A percentile compares a stretch with the other conserved stretches of the same genome.
phyloP scores from a whole-genome alignment of 1,284 basidiomycete species.

The Rhodofomes roseus region DNA sequence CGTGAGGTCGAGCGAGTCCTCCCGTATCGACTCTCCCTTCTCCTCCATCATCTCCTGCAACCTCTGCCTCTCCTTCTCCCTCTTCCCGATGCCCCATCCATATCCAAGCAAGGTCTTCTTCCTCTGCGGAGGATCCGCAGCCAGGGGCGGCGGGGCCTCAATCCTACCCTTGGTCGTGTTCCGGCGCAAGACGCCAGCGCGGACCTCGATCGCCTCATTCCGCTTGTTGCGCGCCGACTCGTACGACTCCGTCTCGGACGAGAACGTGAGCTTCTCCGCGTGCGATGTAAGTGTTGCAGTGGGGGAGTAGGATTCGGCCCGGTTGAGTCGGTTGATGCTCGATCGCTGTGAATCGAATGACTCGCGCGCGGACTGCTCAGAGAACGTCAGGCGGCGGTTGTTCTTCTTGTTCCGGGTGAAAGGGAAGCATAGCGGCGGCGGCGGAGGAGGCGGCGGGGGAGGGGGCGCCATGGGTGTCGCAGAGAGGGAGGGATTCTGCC shows the following conservation, averaged over 20 bases:
- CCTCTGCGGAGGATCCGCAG: slow-evolving; percentile 23
- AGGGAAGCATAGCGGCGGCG: slow-evolving; percentile 26
- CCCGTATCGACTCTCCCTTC: slow-evolving; percentile 38
- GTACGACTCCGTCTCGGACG: slow-evolving; percentile 34
- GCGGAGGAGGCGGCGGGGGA: slow-evolving; percentile 25
- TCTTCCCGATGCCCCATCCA: slow-evolving; percentile 65
- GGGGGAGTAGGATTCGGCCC: slow-evolving; percentile 32
- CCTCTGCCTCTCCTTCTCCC: slow-evolving; percentile 44
- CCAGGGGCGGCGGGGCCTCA: slow-evolving; percentile 31
- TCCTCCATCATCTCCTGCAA: slow-evolving; percentile 39
- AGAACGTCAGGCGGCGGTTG: slow-evolving; percentile 25
- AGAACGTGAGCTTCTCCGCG: slow-evolving; percentile 35
- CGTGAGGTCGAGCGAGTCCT: slow-evolving; percentile 23
- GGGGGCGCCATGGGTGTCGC: slow-evolving; percentile 31
- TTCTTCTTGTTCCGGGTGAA: slow-evolving; percentile 27
- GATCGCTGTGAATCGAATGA: slow-evolving; percentile 26
- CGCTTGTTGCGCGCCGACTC: slow-evolving; percentile 18
- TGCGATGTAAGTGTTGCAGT: slow-evolving; percentile 37
- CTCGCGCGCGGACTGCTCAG: slow-evolving; percentile 22
- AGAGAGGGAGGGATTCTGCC: slow-evolving; percentile 12
- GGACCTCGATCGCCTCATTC: slow-evolving; percentile 27
- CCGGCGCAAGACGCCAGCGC: slow-evolving; percentile 19
- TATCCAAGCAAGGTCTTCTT: slow-evolving; percentile 47
- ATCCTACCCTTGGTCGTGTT: slow-evolving; percentile 20
- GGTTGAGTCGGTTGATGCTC: slow-evolving; percentile 24